Evolutionary conservation across 192 early-diverging fungal genomes (phyloP).

Genomic region (Backusella mclennaniae): DNA sequence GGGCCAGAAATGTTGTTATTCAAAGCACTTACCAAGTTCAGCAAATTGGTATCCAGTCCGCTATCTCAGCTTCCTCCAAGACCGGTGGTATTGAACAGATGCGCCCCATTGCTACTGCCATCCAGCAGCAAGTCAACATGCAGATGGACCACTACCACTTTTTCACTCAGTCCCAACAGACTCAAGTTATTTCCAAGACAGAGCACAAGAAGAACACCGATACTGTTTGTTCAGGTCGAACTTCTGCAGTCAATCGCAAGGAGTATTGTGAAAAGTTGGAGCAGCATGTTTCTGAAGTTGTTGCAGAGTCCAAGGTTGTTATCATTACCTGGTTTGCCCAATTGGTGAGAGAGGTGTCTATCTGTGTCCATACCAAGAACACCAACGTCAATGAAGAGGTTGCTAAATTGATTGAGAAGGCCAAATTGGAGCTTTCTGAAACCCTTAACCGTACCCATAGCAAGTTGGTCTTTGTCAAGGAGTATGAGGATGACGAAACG

Average conservation of each 20-base stretch:
- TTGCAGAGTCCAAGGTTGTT: slow-evolving; percentile 10
- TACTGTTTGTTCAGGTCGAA: neutral
- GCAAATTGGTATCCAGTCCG: slow-evolving; percentile 7
- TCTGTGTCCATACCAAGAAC: neutral
- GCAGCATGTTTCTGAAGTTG: slow-evolving; percentile 5
- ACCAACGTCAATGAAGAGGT: slow-evolving; percentile 13
- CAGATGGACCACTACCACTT: slow-evolving; percentile 9
- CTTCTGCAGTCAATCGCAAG: slow-evolving; percentile 1
- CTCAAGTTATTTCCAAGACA: neutral
- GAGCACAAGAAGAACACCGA: slow-evolving; percentile 18
- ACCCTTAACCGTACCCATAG: neutral
- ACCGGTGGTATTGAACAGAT: slow-evolving; percentile 16
- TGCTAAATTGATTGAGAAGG: neutral
- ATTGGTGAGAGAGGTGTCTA: slow-evolving; percentile 10
- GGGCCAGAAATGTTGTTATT: slow-evolving; percentile 9
- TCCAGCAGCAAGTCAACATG: slow-evolving; percentile 13
- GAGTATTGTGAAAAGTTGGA: slow-evolving; percentile 5
- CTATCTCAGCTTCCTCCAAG: slow-evolving; percentile 4
- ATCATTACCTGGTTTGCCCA: slow-evolving; percentile 17
- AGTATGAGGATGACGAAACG: neutral
- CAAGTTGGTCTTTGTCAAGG: neutral
- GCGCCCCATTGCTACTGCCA: slow-evolving; percentile 13
- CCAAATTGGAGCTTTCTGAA: neutral
- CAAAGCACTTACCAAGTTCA: slow-evolving; percentile 17
- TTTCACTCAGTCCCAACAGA: neutral